A percentile compares a stretch with the other conserved stretches of the same genome.
Conservation (phyloP, 192 early-diverging fungal genomes). For the Borealophlyctis nickersoniae region DNA sequence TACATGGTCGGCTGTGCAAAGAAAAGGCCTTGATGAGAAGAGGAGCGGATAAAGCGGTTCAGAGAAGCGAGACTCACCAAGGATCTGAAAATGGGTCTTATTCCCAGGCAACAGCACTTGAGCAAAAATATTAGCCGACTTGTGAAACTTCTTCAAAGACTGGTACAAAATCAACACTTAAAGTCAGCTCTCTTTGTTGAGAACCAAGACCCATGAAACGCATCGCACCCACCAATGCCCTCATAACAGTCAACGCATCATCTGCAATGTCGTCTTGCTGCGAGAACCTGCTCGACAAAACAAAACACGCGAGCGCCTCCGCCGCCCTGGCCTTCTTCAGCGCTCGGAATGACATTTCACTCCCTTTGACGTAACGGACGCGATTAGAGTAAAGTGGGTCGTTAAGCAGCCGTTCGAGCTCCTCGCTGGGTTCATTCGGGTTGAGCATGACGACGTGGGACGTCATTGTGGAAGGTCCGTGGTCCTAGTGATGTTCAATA, state of each 20-base stretch:
- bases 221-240: slow-evolving; percentile 46
- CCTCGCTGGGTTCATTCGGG: slow-evolving; percentile 41
- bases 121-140: slow-evolving; percentile 32
- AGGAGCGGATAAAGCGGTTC: slow-evolving; percentile 1
- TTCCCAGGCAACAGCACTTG: slow-evolving; percentile 72
- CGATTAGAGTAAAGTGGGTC: slow-evolving; percentile 69
- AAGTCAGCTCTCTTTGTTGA: too few species aligned
- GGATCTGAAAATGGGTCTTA: slow-evolving; percentile 63
- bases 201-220: not conserved
- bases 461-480: slow-evolving; percentile 62
- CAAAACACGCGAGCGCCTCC: slow-evolving; percentile 58
- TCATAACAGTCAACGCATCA: slow-evolving; percentile 70
- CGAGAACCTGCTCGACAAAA: slow-evolving; percentile 55
- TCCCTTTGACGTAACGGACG: slow-evolving; percentile 69
- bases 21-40: too few species aligned
- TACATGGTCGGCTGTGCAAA: slow-evolving; percentile 52
- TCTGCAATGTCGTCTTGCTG: slow-evolving; percentile 47
- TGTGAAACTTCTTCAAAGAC: slow-evolving; percentile 64
- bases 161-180: not conserved
- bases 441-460: slow-evolving; percentile 68
- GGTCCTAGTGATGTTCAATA: slow-evolving; percentile 39
- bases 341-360: slow-evolving; percentile 54
- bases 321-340: slow-evolving; percentile 51
- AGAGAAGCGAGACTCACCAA: slow-evolving; percentile 29
- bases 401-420: slow-evolving; percentile 34